Percentiles rank a stretch among this genome's conserved stretches.
Evolutionary conservation across 768 basidiomycete species (phyloP).

Genomic region (Paxillus rubicundulus): DNA sequence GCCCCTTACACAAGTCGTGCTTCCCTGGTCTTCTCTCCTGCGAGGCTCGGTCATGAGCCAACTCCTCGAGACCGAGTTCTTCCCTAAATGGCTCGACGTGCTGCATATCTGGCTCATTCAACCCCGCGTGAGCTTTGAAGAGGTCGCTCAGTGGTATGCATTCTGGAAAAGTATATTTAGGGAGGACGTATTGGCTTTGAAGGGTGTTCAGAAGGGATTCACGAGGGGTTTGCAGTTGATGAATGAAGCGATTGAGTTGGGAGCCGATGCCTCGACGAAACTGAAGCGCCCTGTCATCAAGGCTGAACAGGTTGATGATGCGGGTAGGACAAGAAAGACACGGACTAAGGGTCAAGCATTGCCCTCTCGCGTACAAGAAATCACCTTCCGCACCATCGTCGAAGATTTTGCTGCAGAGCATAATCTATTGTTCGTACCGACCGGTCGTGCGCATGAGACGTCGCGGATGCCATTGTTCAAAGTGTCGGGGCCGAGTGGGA

Average conservation of each 20-base stretch:
- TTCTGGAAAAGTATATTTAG: slow-evolving; percentile 86
- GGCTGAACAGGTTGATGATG: slow-evolving; percentile 40
- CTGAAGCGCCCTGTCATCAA: slow-evolving; percentile 67
- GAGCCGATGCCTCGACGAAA: slow-evolving; percentile 66
- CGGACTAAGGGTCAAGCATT: slow-evolving; percentile 33
- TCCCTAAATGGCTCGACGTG: slow-evolving; percentile 94
- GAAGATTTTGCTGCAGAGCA: slow-evolving; percentile 85
- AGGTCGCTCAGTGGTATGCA: slow-evolving; percentile 90
- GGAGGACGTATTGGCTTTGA: slow-evolving; percentile 60
- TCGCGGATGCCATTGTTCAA: slow-evolving; percentile 90
- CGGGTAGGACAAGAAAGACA: slow-evolving; percentile 18
- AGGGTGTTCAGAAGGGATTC: slow-evolving; percentile 75
- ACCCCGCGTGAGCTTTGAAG: slow-evolving; percentile 82
- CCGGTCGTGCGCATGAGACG: slow-evolving; percentile 77
- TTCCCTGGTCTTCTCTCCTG: slow-evolving; percentile 75
- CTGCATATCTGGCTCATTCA: slow-evolving; percentile 93
- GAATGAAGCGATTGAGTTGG: slow-evolving; percentile 90
- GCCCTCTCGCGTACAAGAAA: slow-evolving; percentile 66
- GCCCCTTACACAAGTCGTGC: slow-evolving; percentile 64
- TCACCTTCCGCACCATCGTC: slow-evolving; percentile 90
- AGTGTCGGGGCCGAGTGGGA: slow-evolving; percentile 80
- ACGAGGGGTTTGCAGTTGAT: slow-evolving; percentile 88
- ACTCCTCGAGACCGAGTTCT: slow-evolving; percentile 87
- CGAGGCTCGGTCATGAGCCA: slow-evolving; percentile 77
- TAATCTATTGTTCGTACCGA: slow-evolving; percentile 87